These are phyloP conservation scores for Coniferiporia weirii DNA, from an alignment of 1,284 basidiomycete species.

Conservation along the genomic window DNA sequence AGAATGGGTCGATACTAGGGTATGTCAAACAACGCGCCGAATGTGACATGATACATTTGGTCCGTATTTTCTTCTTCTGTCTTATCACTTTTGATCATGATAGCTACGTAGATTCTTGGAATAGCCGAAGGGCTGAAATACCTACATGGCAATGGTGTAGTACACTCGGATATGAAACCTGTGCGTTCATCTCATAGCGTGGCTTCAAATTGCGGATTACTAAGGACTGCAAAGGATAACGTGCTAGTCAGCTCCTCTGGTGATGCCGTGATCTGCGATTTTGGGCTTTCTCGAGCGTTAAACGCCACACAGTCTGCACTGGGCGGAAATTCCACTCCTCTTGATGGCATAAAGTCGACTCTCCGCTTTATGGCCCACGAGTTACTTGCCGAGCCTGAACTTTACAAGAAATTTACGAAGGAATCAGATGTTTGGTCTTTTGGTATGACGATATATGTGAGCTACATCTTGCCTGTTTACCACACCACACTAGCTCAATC, in stretches of 20 bases:
- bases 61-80: too few species aligned
- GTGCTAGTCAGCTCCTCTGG: neutral
- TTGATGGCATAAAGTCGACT: neutral
- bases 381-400: neutral
- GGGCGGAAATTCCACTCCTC: neutral
- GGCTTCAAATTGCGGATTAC: too few species aligned
- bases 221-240: slow-evolving; percentile 2
- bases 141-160: neutral
- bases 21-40: too few species aligned
- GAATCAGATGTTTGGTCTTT: slow-evolving; percentile 14
- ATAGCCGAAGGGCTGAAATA: neutral
- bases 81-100: too few species aligned
- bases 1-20: too few species aligned
- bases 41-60: too few species aligned
- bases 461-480: neutral
- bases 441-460: slow-evolving; percentile 11
- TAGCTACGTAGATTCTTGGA: too few species aligned
- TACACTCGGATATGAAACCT: slow-evolving; percentile 13
- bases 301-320: neutral
- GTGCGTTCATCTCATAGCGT: neutral
- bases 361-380: too few species aligned
- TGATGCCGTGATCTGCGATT: neutral
- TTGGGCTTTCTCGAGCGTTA: neutral
- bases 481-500: neutral
- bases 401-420: neutral